These are phyloP conservation scores for Arctium lappa DNA, from an alignment of 129 eudicot species.

Conservation along the genomic window DNA sequence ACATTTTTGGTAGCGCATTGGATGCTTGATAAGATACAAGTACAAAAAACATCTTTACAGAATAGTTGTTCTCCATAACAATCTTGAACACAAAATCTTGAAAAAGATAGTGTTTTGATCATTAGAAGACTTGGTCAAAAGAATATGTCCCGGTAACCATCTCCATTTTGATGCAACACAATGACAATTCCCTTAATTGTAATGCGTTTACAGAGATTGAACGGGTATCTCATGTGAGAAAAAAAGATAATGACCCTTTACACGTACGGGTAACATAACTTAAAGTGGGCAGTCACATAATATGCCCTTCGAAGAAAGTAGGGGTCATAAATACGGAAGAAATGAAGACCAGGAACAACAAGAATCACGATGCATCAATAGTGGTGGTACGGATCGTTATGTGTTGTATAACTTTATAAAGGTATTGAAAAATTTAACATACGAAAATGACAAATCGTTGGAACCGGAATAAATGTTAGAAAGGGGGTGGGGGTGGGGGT, in stretches of 20 bases:
- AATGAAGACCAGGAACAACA: conserved; percentile 11
- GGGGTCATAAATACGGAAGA: not conserved
- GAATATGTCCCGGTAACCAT: conserved; percentile 20
- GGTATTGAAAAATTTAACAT: not conserved
- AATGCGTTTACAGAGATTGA: conserved; percentile 10
- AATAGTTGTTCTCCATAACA: not conserved
- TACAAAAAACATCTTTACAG: not conserved
- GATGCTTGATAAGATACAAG: conserved; percentile 14
- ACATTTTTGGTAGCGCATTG: not conserved
- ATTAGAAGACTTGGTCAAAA: not conserved
- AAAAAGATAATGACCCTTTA: conserved; percentile 9
- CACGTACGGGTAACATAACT: not conserved
- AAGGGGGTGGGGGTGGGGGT: not conserved
- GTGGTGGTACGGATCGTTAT: conserved; percentile 15
- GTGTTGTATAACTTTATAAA: not conserved
- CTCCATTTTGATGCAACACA: conserved; percentile 19
- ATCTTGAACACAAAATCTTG: not conserved
- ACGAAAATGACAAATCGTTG: not conserved
- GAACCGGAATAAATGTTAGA: conserved; percentile 15
- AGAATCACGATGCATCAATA: conserved; percentile 10
- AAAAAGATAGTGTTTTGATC: not conserved
- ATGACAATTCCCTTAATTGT: conserved; percentile 10
- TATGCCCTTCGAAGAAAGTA: conserved; percentile 20
- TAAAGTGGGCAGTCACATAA: conserved; percentile 10
- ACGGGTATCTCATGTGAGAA: conserved; percentile 1